A percentile compares a stretch with the other conserved stretches of the same genome.
Conservation (phyloP, 2,329 filamentous ascomycete genomes). For the Podosphaera leucotricha region DNA sequence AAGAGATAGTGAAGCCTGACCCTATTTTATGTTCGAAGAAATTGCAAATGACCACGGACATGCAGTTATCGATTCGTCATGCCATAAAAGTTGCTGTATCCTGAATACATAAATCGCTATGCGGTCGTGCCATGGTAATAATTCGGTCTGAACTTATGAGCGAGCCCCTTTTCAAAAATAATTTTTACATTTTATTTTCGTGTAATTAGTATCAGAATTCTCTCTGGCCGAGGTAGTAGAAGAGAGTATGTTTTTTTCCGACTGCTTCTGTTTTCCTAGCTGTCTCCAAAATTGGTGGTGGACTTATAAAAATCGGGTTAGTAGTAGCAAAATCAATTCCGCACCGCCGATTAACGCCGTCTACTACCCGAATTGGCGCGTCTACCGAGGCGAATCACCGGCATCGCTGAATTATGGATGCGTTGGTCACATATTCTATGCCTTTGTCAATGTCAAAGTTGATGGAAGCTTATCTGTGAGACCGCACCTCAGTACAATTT, state of each 20-base stretch:
- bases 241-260: neutral
- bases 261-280: neutral
- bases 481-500: conserved; percentile 6
- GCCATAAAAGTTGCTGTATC: too few relatives aligned
- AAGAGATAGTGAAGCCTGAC: too few relatives aligned
- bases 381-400: conserved; percentile 51
- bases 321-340: neutral
- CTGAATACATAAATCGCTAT: too few relatives aligned
- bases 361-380: conserved; percentile 61
- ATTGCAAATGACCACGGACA: too few relatives aligned
- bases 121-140: too few relatives aligned
- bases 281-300: neutral
- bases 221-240: neutral
- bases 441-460: conserved; percentile 49
- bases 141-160: too few relatives aligned
- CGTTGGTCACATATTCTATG: conserved; percentile 64
- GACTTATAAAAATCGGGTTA: neutral
- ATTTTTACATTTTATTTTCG: too few relatives aligned
- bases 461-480: conserved; percentile 56
- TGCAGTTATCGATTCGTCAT: too few relatives aligned
- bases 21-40: too few relatives aligned
- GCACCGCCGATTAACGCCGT: conserved; percentile 33
- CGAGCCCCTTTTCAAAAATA: too few relatives aligned
- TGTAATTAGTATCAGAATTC: too few relatives aligned
- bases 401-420: conserved; percentile 51